Evolutionary conservation across 2,329 filamentous ascomycete species (phyloP), one percentile per base, ranked within the genome.

Genomic region (Trichoderma guizhouense): DNA sequence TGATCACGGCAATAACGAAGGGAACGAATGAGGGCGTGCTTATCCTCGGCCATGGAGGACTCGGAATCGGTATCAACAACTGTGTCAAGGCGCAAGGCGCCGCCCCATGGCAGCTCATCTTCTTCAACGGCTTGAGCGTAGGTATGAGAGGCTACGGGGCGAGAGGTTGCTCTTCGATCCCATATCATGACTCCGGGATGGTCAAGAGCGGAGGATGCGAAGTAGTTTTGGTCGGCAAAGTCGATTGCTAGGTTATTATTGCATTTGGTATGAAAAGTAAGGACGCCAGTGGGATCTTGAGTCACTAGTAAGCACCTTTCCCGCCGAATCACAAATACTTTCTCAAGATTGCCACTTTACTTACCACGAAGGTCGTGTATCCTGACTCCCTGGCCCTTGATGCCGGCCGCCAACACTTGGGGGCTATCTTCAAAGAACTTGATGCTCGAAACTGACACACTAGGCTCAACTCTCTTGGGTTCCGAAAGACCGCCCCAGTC

Each of bases 371-470:
- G 84, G 81, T 96, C 93, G 76, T 94, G 93, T 32, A 95, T 88
- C 18, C 92, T 86, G 60, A 96, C 86, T 47, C 91, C 92, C 74
- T 93, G 89, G 57, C 91, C 89, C 75, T 93, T 93, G 64, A 95
- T 91, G 1, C 92, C 93, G 32, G 91, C 90, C 32, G 95, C 89
- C 12, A 96, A 83, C 26, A 91, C 92, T 74, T 93, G 89, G 9
- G 93, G 92, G 74, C 90, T 91, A 74, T 92, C 89, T 72, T 92
- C 88, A 72, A 95, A 95, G 83, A 95, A 97, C 77, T 92, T 91
- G 76, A 95, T 90, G 77, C 92, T 95, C 1, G 92, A 93, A 28
- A 96, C 91, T n/a, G 92, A 91, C 55, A 94, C 91, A 66, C 88
- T 90, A 5, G 87, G 86, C 77, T 92, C 90, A 5, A 90, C 81